Percentiles rank a stretch among this genome's conserved stretches.
Evolutionary conservation across 1,139 yeast species (phyloP).

Genomic region (Blastobotrys elegans): DNA sequence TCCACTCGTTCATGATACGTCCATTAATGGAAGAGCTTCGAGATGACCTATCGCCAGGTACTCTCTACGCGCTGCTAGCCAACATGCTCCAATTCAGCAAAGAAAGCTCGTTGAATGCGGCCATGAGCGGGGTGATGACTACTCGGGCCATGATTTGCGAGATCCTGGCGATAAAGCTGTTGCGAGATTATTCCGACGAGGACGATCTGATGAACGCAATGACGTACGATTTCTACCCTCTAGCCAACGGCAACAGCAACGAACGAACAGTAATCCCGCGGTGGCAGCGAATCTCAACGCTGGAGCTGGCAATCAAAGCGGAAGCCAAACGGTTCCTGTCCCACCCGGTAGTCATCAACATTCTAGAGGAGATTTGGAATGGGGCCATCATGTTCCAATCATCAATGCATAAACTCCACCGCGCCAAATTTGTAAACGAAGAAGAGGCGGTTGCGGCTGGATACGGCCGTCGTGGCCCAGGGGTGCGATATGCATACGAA

Average conservation of each 20-base stretch:
- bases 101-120: constrained; percentile 47
- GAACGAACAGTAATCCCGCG: constrained; percentile 33
- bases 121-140: constrained; percentile 44
- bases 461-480: constrained; percentile 36
- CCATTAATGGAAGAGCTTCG: constrained; percentile 40
- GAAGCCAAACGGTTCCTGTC: constrained; percentile 52
- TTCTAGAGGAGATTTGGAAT: constrained; percentile 50
- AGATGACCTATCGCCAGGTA: constrained; percentile 30
- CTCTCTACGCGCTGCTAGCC: constrained; percentile 36
- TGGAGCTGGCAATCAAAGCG: constrained; percentile 52
- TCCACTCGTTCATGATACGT: constrained; percentile 45
- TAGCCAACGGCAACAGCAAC: constrained; percentile 30
- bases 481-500: constrained; percentile 35
- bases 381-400: constrained; percentile 45
- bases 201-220: constrained; percentile 41
- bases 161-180: constrained; percentile 47
- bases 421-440: constrained; percentile 28
- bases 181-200: constrained; percentile 45
- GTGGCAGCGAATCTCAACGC: constrained; percentile 47
- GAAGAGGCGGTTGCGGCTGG: constrained; percentile 26
- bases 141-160: constrained; percentile 56
- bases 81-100: constrained; percentile 41
- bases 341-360: constrained; percentile 50
- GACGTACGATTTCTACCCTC: constrained; percentile 39
- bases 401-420: constrained; percentile 37